A percentile compares a stretch with the other conserved stretches of the same genome.
Conservation (phyloP, 257 asterid genomes). For the Ilex asprella region DNA sequence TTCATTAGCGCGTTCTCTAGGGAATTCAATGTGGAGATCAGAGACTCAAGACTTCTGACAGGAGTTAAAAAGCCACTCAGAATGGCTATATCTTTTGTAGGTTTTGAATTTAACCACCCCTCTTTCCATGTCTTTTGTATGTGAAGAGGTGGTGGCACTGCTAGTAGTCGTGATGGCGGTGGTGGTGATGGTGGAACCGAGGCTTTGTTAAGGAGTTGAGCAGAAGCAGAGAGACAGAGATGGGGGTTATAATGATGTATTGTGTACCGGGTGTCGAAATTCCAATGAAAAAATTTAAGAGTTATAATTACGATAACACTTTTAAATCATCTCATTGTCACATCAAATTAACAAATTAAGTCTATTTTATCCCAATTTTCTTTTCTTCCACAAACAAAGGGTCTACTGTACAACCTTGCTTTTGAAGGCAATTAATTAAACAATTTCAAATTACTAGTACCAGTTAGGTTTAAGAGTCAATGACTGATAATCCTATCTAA, state of each 20-base stretch:
- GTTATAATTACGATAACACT: too few species aligned
- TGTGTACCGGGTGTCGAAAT: constrained; percentile 18
- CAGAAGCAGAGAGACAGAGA: constrained; percentile 3
- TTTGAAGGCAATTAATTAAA: too few species aligned
- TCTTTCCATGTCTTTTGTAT: constrained; percentile 43
- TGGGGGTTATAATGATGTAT: constrained; percentile 1
- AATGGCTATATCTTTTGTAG: background rate
- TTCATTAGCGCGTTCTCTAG: background rate
- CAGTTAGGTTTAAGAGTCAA: too few species aligned
- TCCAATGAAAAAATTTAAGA: background rate
- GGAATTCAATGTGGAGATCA: constrained; percentile 36
- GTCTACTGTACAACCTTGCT: too few species aligned
- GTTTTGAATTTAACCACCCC: constrained; percentile 1
- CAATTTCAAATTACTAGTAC: too few species aligned
- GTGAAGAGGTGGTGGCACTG: constrained; percentile 21
- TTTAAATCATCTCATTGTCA: too few species aligned
- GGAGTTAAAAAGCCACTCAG: constrained; percentile 17
- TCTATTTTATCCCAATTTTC: constrained; percentile 37
- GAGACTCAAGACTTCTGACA: constrained; percentile 22
- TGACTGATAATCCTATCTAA: too few species aligned
- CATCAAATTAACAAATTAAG: too few species aligned
- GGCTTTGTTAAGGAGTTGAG: background rate
- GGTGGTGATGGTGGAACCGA: background rate
- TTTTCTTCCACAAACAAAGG: constrained; percentile 8
- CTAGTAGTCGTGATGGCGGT: too few species aligned